These are phyloP conservation scores for Colletotrichum sp. DNA, from an alignment of 2,329 filamentous ascomycete species.

Conservation along the genomic window DNA sequence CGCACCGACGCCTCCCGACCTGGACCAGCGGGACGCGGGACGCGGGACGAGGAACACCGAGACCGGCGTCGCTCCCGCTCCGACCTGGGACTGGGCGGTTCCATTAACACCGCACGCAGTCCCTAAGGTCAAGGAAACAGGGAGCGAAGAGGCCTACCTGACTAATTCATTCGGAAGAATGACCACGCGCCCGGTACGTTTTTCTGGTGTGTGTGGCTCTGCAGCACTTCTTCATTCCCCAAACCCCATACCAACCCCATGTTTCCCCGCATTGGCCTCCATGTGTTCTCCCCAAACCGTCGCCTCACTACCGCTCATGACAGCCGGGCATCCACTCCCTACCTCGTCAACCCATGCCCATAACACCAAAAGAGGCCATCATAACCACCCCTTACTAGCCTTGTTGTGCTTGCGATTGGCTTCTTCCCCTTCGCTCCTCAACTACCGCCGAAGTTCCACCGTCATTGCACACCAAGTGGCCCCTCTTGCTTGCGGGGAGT, in stretches of 20 bases:
- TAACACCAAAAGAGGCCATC: slow-evolving; percentile 5
- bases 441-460: slow-evolving; percentile 1
- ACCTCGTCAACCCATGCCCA: not conserved
- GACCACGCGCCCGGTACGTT: not conserved
- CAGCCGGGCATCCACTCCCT: slow-evolving; percentile 8
- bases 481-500: not conserved
- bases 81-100: not conserved
- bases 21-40: not conserved
- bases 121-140: not conserved
- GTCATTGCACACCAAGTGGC: not conserved
- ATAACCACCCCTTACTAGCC: not conserved
- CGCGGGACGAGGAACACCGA: not conserved
- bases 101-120: not conserved
- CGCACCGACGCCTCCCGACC: not conserved
- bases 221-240: not conserved
- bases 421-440: not conserved
- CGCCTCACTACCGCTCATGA: not conserved
- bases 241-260: not conserved
- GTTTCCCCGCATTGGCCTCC: slow-evolving; percentile 1
- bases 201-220: not conserved
- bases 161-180: not conserved
- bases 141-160: not conserved
- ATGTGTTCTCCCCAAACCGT: not conserved
- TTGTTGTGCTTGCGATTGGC: not conserved
- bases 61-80: not conserved